These are phyloP conservation scores for Cryphonectria radicalis DNA, from an alignment of 2,329 filamentous ascomycete species.

Conservation along the genomic window DNA sequence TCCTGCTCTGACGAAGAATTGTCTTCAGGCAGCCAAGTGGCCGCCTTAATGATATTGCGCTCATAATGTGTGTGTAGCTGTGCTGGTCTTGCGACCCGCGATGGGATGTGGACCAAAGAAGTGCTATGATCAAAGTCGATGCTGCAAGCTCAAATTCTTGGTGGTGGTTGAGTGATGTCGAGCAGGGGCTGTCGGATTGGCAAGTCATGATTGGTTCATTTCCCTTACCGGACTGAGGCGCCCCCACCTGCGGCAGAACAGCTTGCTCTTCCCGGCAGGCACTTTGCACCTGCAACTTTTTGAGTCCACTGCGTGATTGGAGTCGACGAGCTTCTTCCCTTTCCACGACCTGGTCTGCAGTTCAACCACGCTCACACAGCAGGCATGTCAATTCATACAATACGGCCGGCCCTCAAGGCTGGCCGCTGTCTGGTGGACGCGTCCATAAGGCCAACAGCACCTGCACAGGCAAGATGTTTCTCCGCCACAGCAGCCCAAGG, in stretches of 20 bases:
- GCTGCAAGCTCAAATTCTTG: slow-evolving; percentile 27
- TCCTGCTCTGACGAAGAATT: slow-evolving; percentile 60
- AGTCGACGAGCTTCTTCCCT: background rate
- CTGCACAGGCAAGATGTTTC: slow-evolving; percentile 32
- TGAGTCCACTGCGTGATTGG: slow-evolving; percentile 4
- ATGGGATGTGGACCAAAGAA: slow-evolving; percentile 5
- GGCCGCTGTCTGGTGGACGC: slow-evolving; percentile 31
- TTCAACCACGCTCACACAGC: slow-evolving; percentile 1
- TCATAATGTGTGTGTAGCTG: slow-evolving; percentile 47
- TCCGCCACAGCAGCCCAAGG: slow-evolving; percentile 33
- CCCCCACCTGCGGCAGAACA: background rate
- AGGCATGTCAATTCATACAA: slow-evolving; percentile 33
- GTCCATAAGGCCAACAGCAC: slow-evolving; percentile 22
- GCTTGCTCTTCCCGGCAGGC: background rate
- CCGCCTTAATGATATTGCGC: slow-evolving; percentile 65
- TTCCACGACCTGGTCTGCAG: background rate
- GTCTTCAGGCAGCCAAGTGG: slow-evolving; percentile 73
- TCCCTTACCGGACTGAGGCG: background rate
- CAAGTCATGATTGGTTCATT: slow-evolving; percentile 6
- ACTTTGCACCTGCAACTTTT: slow-evolving; percentile 20
- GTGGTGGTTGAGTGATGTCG: slow-evolving; percentile 11
- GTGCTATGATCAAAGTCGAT: slow-evolving; percentile 29
- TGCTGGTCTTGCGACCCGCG: slow-evolving; percentile 20
- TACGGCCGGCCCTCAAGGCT: slow-evolving; percentile 33
- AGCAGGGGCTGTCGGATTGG: slow-evolving; percentile 12